Percentiles rank a stretch among this genome's conserved stretches.
These are phyloP conservation scores for Uromyces viciae-fabae DNA, from an alignment of 1,284 basidiomycete genomes.

Conservation along the genomic window DNA sequence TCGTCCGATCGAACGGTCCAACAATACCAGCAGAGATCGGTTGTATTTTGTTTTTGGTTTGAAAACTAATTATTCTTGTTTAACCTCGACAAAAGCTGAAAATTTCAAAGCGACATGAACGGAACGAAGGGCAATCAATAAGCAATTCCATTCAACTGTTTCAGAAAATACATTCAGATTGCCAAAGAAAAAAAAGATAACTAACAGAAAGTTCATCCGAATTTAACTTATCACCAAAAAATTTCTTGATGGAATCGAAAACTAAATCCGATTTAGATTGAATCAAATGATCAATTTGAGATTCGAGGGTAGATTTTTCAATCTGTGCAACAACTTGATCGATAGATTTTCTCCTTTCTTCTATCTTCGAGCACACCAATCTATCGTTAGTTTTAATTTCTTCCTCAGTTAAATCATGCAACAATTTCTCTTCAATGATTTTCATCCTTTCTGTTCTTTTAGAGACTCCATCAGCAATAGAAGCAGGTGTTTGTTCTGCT, in stretches of 20 bases:
- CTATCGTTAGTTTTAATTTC: constrained; percentile 18
- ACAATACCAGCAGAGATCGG: too few species aligned
- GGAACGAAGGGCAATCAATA: too few species aligned
- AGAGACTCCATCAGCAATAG: constrained; percentile 6
- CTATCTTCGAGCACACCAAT: constrained; percentile 19
- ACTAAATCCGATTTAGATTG: neutral
- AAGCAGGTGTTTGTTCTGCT: neutral
- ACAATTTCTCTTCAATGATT: constrained; percentile 22
- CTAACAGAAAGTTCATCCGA: constrained; percentile 35
- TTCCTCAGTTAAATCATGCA: constrained; percentile 13
- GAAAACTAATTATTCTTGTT: too few species aligned
- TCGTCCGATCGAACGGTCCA: too few species aligned
- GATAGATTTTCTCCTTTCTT: neutral
- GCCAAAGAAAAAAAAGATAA: too few species aligned
- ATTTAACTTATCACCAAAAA: constrained; percentile 32
- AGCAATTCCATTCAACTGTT: too few species aligned
- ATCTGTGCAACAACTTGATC: constrained; percentile 14
- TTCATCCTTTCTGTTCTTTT: constrained; percentile 10
- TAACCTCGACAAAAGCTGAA: too few species aligned
- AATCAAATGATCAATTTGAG: constrained; percentile 13
- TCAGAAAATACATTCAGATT: too few species aligned
- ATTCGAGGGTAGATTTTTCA: neutral
- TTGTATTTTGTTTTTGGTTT: too few species aligned
- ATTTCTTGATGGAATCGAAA: constrained; percentile 33
- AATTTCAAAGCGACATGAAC: too few species aligned